A percentile compares a stretch with the other conserved stretches of the same genome.
Conservation (phyloP, 345 rosid species). For the Populus pruinosa region DNA sequence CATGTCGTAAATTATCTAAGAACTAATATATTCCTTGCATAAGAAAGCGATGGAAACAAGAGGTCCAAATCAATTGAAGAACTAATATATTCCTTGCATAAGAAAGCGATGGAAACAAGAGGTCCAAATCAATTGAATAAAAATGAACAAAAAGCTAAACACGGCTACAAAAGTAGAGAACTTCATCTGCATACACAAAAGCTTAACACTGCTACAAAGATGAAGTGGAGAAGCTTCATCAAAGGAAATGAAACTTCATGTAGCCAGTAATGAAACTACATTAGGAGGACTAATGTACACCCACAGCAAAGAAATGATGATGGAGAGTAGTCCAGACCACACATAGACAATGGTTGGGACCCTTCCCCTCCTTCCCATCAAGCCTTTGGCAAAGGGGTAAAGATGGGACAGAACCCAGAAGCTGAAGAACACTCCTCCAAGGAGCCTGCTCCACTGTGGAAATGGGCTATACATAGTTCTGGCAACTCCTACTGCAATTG, state of each 20-base stretch:
- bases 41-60: neutral
- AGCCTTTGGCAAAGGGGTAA: slow-evolving; percentile 70
- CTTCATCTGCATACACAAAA: slow-evolving; percentile 19
- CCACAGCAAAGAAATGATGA: slow-evolving; percentile 67
- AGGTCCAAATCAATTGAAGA: neutral
- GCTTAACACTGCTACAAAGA: neutral
- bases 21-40: neutral
- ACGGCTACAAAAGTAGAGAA: slow-evolving; percentile 32
- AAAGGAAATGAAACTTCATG: slow-evolving; percentile 50
- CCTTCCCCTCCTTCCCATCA: slow-evolving; percentile 81
- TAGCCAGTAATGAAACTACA: slow-evolving; percentile 13
- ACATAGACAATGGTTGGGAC: slow-evolving; percentile 72
- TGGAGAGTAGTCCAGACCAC: slow-evolving; percentile 72
- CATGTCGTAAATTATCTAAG: neutral
- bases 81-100: neutral
- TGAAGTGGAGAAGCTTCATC: neutral
- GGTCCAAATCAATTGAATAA: neutral
- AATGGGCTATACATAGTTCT: slow-evolving; percentile 64
- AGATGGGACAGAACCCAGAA: slow-evolving; percentile 78
- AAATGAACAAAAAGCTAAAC: neutral
- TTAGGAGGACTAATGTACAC: slow-evolving; percentile 65
- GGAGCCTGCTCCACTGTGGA: slow-evolving; percentile 75
- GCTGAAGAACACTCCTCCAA: slow-evolving; percentile 84
- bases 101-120: neutral
- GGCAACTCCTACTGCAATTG: slow-evolving; percentile 55